These are phyloP conservation scores for Ajuga chamaepitys DNA, from an alignment of 257 asterid species.

Conservation along the genomic window DNA sequence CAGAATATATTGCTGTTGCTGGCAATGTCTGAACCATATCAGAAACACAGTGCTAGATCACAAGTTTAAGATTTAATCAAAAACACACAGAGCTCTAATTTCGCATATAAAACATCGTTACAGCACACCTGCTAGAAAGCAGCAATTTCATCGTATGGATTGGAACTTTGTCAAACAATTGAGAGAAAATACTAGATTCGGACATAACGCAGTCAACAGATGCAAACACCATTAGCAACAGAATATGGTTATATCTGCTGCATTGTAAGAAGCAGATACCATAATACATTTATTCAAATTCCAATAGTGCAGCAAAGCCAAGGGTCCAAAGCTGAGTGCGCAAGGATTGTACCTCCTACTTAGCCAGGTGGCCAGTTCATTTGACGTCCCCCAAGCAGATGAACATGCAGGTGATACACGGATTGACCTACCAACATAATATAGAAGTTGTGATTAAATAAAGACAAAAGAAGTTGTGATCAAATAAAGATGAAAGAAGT, in stretches of 20 bases:
- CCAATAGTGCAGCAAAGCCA: not conserved
- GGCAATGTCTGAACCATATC: too few species aligned
- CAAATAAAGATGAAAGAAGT: not conserved
- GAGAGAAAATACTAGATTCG: not conserved
- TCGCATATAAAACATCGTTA: too few species aligned
- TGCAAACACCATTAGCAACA: not conserved
- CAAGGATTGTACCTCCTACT: not conserved
- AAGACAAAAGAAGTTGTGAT: slow-evolving; percentile 6
- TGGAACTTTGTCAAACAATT: not conserved
- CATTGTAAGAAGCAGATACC: slow-evolving; percentile 1
- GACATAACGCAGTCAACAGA: not conserved
- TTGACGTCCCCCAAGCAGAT: slow-evolving; percentile 91
- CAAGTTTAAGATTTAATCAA: too few species aligned
- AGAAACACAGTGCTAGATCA: too few species aligned
- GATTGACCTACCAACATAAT: slow-evolving; percentile 61
- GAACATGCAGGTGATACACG: slow-evolving; percentile 86
- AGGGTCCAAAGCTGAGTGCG: not conserved
- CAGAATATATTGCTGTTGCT: too few species aligned
- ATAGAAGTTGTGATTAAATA: slow-evolving; percentile 7
- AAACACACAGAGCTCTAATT: too few species aligned
- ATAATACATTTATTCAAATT: slow-evolving; percentile 4
- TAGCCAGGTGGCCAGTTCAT: slow-evolving; percentile 99
- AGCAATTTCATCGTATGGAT: not conserved
- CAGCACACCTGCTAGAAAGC: not conserved
- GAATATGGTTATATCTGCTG: not conserved